Base-by-base conservation (phyloP, 2,329 filamentous ascomycete genomes). In the Fusarium musae region DNA sequence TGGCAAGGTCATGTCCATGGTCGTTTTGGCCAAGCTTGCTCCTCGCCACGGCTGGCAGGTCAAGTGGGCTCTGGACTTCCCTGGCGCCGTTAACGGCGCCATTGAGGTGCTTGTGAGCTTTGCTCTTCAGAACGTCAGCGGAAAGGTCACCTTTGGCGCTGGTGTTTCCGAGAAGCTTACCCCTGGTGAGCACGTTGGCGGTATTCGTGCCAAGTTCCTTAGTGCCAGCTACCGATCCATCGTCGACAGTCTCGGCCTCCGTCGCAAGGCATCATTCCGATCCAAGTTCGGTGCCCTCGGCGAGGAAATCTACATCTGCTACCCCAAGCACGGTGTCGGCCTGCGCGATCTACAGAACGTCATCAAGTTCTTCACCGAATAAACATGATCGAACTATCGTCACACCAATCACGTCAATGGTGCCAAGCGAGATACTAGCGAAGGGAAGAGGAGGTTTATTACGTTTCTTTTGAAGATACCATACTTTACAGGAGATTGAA, bases 31-130 rank as follows among this genome's bases (percentile, higher is more conserved):
- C 59, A 93, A 94, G 81, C 89, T 98, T 34, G 90, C 93, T 7
- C 93, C 94, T 4, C 86, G 89, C 40, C 90, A 97, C 80, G 95
- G 95, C 61, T 97, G 94, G 90, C 95, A 98, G 85, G 92, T 97
- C 80, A 98, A 98, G 85, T 97, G 96, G 86, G 93, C 93, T n/a
- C 90, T 98, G 61, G 94, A 98, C 82, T 97, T 98, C 87, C 95
- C 95, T 1, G 90, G 90, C 32, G 90, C 95, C 2, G 93, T 95
- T n/a, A 93, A 90, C 49, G 95, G 95, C 52, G 92, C 93, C 39
- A 97, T 97, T 72, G 95, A 98, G 84, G 88, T 92, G 44, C 89
- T 96, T 44, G 93, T 97, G 76, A 90, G 93, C 42, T 88, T 92
- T 79, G 90, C 92, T 2, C 87, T 97, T 68, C 78, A 82, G 11